Evolutionary conservation across 495 filamentous ascomycete species (phyloP), one percentile per base, ranked within the genome.

Genomic region (Penicillium riverlandense): DNA sequence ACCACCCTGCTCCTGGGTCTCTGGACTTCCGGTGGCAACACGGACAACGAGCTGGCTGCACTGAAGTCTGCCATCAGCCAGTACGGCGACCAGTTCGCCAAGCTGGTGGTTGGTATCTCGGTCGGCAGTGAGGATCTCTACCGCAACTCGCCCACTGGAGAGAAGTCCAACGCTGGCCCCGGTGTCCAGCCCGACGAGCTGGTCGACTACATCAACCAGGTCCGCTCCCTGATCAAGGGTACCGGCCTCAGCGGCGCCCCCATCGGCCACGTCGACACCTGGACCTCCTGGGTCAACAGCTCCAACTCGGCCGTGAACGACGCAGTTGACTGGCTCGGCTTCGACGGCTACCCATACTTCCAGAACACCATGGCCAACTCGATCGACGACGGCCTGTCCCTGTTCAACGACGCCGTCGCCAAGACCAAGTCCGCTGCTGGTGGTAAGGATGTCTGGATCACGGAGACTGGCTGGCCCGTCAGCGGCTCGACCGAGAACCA

Each of bases 71-170:
- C 83, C 54, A 85, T 84, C 57, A 33, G 49, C 33, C 64, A 76
- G 43, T 86, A 88, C 59, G 84, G 84, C 15, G 61, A 66, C 4
- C 58, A 61, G 16, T 79, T 94, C 59, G 66, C 73, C 50, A 63
- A 71, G 44, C 68, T 85, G 35, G 78, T 95, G 30, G 83, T 75
- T 43, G 90, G 87, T 66, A 90, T 95, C 70, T 90, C 90, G 4
- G 87, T 96, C 43, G 90, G 88, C 45, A 86, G 80, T 61, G 90
- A 95, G 76, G 86, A 94, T 64, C 74, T 95, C 5, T 95, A 96
- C 78, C 83, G 90, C 45, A 77, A 75, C 71, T 84, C 83, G 2
- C 72, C 76, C 16, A 76, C 60, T 4, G 79, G 76, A 37, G 68
- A 68, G 46, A 40, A 63, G 51, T 67, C 67, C 61, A 49, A 69